Evolutionary conservation across 2,329 filamentous ascomycete species (phyloP), one percentile per base, ranked within the genome.

Genomic region (Alternaria sp.): DNA sequence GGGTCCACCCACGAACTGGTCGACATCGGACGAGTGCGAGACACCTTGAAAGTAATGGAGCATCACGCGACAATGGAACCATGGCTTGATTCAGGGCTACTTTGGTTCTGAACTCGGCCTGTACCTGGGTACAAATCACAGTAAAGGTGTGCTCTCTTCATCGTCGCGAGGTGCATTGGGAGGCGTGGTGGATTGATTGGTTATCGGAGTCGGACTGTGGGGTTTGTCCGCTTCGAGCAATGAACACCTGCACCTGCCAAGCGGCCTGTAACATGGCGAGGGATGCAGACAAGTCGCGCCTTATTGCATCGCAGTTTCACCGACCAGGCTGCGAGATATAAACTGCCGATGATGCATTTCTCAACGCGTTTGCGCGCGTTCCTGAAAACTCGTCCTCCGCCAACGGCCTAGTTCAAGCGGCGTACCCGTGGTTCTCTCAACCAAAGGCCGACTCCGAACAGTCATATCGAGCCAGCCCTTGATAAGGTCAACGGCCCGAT

Each of bases 201-300:
- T 49, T 19, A 55, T 61, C 49, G 67, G 62, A 36, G 36, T 57
- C 64, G 52, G 64, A 61, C 50, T 47, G 61, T 62, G 59, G 61
- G 59, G 46, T 43, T 56, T 50, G 59, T 47, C 54, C 62, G 66
- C 45, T 61, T 61, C 50, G 51, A 62, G 59, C 59, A 59, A n/a
- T 30, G n/a, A 60, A 44, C 26, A 55, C 57, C 21, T 44, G 50
- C 57, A 55, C 61, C 36, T 30, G 50, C 57, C 57, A 63, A 36
- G 61, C 44, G 45, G 57, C 17, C 40, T 60, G 57, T 56, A 54
- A 45, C 61, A 55, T 43, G 50, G 36, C 32, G 19, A 59, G 32
- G 44, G 44, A 57, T 19, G 30, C 45, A 46, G 50, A 44, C 36
- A 26, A 49, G 30, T 56, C 32, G 58, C 51, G 46, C 51, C n/a